A percentile compares a stretch with the other conserved stretches of the same genome.
Conservation (phyloP, 2,329 filamentous ascomycete species). For the Scedosporium dehoogii region DNA sequence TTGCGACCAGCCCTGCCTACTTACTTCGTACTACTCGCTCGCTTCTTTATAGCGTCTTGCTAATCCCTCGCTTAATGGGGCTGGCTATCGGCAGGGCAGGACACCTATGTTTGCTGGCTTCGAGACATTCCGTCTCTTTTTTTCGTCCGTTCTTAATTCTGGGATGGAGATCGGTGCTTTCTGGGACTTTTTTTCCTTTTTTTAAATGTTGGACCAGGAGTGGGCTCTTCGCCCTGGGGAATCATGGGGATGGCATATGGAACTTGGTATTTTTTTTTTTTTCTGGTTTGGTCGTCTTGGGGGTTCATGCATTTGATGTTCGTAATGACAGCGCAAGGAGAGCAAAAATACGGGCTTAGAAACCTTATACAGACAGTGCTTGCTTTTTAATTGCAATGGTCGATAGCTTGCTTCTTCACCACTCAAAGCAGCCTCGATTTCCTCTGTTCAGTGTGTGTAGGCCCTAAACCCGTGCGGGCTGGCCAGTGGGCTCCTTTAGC, state of each 20-base stretch:
- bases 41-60: too few relatives aligned
- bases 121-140: too few relatives aligned
- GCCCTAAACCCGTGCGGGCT: too few relatives aligned
- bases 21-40: too few relatives aligned
- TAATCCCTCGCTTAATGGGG: too few relatives aligned
- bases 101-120: too few relatives aligned
- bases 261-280: background rate
- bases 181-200: background rate
- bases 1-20: too few relatives aligned
- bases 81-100: too few relatives aligned
- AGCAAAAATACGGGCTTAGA: background rate
- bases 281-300: background rate
- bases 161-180: background rate
- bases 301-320: slow-evolving; percentile 2
- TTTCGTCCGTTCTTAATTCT: background rate
- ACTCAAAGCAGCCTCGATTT: too few relatives aligned
- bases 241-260: background rate
- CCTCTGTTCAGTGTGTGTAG: too few relatives aligned
- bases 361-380: background rate
- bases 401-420: too few relatives aligned
- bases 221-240: background rate
- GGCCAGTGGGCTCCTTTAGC: too few relatives aligned
- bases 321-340: background rate
- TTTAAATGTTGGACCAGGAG: background rate
- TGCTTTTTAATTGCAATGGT: background rate